A percentile compares a stretch with the other conserved stretches of the same genome.
phyloP scores from a whole-genome alignment of 305 asterid genomes.

The Solanum hybrid region DNA sequence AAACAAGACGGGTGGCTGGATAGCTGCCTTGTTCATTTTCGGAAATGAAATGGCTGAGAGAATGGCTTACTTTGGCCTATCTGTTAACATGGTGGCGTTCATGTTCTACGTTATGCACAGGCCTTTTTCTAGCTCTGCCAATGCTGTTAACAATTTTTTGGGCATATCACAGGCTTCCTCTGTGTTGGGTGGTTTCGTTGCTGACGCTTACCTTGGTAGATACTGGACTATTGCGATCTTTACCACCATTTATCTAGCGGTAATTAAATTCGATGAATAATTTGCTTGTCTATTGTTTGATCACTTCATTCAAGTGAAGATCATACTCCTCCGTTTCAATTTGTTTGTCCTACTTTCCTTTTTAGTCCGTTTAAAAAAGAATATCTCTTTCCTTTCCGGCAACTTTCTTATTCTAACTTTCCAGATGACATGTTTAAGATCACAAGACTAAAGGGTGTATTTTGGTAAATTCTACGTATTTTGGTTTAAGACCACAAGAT shows the following conservation, averaged over 20 bases:
- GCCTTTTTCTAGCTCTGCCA: constrained; percentile 83
- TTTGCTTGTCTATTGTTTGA: not conserved
- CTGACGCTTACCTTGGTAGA: constrained; percentile 97
- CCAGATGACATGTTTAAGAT: not conserved
- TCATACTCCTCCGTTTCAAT: not conserved
- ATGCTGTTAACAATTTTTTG: constrained; percentile 83
- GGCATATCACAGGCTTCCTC: constrained; percentile 97
- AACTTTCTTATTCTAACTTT: not conserved
- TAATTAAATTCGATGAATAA: constrained; percentile 17
- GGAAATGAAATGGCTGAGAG: constrained; percentile 99
- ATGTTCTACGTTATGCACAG: constrained; percentile 96
- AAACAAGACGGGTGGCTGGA: constrained; percentile 89
- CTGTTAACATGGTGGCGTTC: constrained; percentile 96
- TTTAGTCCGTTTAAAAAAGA: not conserved
- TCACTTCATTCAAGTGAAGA: not conserved
- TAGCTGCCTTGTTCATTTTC: constrained; percentile 93
- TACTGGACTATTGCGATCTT: constrained; percentile 98
- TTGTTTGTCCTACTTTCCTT: not conserved
- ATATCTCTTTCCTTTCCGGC: not conserved
- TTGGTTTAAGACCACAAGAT: not conserved
- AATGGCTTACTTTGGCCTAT: constrained; percentile 94
- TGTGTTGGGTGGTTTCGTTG: constrained; percentile 87
- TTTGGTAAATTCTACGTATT: not conserved
- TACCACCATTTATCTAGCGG: constrained; percentile 83
- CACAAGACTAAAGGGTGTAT: not conserved